phyloP scores from a whole-genome alignment of 2,329 filamentous ascomycete species.

The Talaromyces verruculosus region DNA sequence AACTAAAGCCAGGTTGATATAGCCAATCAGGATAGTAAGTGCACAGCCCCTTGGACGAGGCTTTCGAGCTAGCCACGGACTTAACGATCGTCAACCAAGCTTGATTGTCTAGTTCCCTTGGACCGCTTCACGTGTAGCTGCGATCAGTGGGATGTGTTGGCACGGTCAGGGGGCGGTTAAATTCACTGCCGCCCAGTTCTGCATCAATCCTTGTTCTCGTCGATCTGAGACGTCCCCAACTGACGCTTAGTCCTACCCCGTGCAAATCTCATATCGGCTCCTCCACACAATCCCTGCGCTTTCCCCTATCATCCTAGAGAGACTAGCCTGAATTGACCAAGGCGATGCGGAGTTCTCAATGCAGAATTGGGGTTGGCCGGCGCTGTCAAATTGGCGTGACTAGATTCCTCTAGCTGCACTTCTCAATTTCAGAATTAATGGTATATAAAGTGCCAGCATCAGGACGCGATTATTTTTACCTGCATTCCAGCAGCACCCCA shows the following conservation, averaged over 20 bases:
- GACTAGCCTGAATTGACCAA: background rate
- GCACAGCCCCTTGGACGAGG: background rate
- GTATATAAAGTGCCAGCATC: background rate
- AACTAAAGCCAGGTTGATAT: background rate
- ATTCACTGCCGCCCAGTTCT: background rate
- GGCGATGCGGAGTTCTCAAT: background rate
- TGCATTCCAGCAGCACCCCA: background rate
- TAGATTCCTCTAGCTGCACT: background rate
- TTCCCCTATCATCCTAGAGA: background rate
- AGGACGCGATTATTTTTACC: background rate
- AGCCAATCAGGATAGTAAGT: background rate
- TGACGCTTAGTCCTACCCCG: background rate
- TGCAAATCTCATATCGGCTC: background rate
- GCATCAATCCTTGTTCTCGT: background rate
- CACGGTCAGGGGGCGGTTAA: background rate
- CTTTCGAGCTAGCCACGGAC: background rate
- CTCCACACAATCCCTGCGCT: background rate
- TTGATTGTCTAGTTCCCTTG: background rate
- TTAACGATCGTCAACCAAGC: background rate
- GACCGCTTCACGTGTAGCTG: background rate
- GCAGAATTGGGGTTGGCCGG: background rate
- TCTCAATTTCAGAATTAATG: background rate
- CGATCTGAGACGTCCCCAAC: background rate
- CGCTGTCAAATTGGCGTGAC: background rate
- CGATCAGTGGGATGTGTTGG: background rate